Base-by-base conservation (phyloP, 2,329 filamentous ascomycete genomes). In the Alternaria sp. region DNA sequence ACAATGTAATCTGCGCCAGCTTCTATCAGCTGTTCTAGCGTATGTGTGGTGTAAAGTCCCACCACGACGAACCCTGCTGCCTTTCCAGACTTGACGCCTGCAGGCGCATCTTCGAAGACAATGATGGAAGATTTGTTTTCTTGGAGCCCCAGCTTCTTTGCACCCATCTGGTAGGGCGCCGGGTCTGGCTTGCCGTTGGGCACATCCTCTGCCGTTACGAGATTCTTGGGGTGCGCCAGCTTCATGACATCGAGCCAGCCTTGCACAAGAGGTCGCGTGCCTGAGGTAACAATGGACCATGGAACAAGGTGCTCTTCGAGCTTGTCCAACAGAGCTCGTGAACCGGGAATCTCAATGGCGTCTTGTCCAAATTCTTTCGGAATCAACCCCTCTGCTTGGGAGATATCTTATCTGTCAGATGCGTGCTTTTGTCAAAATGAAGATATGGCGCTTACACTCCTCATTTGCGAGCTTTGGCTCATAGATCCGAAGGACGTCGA, bases 1-100 rank as follows among this genome's bases (percentile, higher is more conserved):
- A 97, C 90, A 55, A 97, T 89, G 90, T 92, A 97, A 82, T 97
- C 93, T 47, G 94, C 93, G n/a, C 88, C 90, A 5, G 93, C 93
- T 50, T 86, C 87, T 64, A 85, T 82, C 53, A 97, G 85, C 81
- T 94, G 88, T 71, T 89, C 88, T 49, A 90, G 83, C 25, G 87
- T 88, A 81, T 97, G 94, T 74, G 92, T 96, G 57, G 93, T 97
- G 59, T 91, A 88, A 57, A 97, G 82, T n/a, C 90, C 94, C 49
- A 97, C 82, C 12, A 97, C 94, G 75, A 87, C 90, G 83, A 91
- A 97, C 2, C 93, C 93, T 10, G 94, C 94, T 1, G 88, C 92
- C 81, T 94, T 96, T 52, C 93, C 94, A 26, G 93, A 89, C 67
- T 83, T 85, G 74, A 97, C 92, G 6, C 94, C 94, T 8, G 93